Percentiles rank a stretch among this genome's conserved stretches.
These are phyloP conservation scores for Fusarium tjaetaba DNA, from an alignment of 2,329 filamentous ascomycete genomes.

Conservation along the genomic window DNA sequence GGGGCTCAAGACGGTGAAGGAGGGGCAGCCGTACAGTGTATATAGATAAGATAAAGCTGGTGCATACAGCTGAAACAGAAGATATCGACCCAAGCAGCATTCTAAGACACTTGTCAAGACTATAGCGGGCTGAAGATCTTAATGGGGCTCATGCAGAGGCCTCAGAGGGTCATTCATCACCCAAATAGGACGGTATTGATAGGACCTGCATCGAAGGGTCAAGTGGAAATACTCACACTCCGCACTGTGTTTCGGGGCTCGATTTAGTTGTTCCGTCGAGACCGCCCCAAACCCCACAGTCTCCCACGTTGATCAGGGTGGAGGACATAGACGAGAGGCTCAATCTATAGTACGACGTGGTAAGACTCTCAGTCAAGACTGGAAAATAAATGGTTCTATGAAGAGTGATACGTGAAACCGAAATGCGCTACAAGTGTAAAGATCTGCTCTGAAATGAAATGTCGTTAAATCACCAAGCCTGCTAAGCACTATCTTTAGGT, in stretches of 20 bases:
- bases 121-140: not conserved
- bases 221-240: not conserved
- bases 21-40: constrained; percentile 43
- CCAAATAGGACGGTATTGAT: not conserved
- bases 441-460: constrained; percentile 4
- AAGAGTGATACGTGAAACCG: not conserved
- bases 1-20: constrained; percentile 38
- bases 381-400: not conserved
- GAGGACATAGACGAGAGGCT: constrained; percentile 12
- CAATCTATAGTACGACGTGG: constrained; percentile 31
- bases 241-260: constrained; percentile 33
- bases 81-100: not conserved
- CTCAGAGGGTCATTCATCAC: not conserved
- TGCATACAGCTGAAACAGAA: not conserved
- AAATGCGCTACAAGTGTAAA: not conserved
- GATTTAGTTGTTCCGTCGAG: constrained; percentile 35
- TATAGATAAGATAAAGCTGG: constrained; percentile 39
- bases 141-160: not conserved
- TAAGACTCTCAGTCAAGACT: constrained; percentile 1
- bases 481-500: not conserved
- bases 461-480: not conserved
- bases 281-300: constrained; percentile 30
- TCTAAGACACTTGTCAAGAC: not conserved
- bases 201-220: not conserved
- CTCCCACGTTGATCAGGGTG: constrained; percentile 18